Evolutionary conservation across 768 basidiomycete genomes (phyloP).

Genomic region (Tulasnella sp.): DNA sequence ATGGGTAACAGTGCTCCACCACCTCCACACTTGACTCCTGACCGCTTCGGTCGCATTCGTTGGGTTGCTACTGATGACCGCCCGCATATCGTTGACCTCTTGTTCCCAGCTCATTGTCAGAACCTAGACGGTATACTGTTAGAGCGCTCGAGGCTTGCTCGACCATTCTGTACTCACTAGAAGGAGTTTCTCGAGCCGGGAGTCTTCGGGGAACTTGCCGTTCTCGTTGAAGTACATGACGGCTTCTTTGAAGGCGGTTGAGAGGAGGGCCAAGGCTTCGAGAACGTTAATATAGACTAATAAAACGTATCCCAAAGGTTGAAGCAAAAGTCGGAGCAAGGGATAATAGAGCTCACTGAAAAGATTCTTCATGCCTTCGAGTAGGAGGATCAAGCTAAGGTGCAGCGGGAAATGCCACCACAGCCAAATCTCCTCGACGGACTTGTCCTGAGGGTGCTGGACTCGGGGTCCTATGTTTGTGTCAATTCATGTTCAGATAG

Average conservation of each 20-base stretch:
- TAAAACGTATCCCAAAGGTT: neutral
- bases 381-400: conserved; percentile 7
- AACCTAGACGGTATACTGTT: neutral
- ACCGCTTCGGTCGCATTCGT: neutral
- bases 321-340: neutral
- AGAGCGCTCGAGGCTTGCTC: neutral
- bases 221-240: neutral
- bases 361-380: conserved; percentile 6
- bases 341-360: neutral
- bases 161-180: neutral
- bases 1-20: neutral
- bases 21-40: neutral
- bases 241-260: neutral
- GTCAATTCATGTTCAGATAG: neutral
- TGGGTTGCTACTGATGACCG: neutral
- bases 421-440: neutral
- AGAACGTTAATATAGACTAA: neutral
- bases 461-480: neutral
- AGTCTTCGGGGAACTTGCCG: neutral
- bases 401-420: conserved; percentile 15
- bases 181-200: neutral
- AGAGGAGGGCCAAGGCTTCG: neutral
- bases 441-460: neutral
- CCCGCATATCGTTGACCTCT: neutral
- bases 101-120: neutral